Base-by-base conservation (phyloP, 306 rosid genomes). In the Medicago truncatula region DNA sequence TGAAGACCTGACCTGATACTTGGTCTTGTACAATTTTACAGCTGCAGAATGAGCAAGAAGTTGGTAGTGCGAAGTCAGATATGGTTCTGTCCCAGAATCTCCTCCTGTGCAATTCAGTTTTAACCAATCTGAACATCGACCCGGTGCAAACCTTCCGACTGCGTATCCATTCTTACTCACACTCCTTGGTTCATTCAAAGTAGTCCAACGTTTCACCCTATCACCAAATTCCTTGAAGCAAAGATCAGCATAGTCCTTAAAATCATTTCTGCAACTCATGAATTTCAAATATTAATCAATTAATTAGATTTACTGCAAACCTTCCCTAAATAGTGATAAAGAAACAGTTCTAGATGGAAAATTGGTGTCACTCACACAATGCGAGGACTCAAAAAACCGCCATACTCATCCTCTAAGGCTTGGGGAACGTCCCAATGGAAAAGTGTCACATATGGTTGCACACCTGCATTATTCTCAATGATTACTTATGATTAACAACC, bases 171-270 rank as follows among this genome's bases (percentile, higher is more conserved):
- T 60, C 25, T 7, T 39, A 25, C 86, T 71, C 44, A 36, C 83
- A 18, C 67, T 79, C 52, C 71, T 49, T 7, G 97, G 97, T 87
- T 89, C 92, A 70, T 91, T 91, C 66, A 87, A 56, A 9, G 97
- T 91, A 31, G 79, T 88, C 97, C 97, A 91, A 20, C 83, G 79
- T 80, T 87, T 91, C 60, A 91, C 91, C 12, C 90, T 79, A 44
- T 91, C 88, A 8, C 96, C 92, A 67, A 88, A 91, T 75, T 85
- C 85, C 64, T 85, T 84, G 65, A 82, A 89, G 75, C 97, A 91
- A 8, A 91, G 68, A 20, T 91, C 93, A 28, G 88, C 90, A 34
- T 60, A 89, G 44, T 89, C 92, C 47, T 49, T 23, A 67, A 82
- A 91, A 54, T 89, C 87, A 11, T 76, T 36, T 47, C 93, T 82